Evolutionary conservation across 2,329 filamentous ascomycete genomes (phyloP), one percentile per base, ranked within the genome.

Genomic region (Fusarium sp.): DNA sequence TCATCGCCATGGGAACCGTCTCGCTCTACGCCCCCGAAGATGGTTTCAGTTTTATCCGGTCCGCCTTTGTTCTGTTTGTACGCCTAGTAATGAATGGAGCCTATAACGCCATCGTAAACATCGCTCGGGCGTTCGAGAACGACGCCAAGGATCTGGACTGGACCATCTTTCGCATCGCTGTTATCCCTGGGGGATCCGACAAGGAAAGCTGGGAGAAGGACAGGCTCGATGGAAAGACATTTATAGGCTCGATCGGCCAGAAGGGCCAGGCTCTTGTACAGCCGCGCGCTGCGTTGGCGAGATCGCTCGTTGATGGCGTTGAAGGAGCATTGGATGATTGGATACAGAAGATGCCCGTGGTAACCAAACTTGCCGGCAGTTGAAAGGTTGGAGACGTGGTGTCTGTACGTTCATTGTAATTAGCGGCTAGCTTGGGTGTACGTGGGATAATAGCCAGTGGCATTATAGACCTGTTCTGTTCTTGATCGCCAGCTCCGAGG

Each of bases 1-100:
- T 77, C 33, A 59, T 75, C 14, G 72, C 69, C 6, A 75, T 75
- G 71, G 61, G 70, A 9, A 77, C 75, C 4, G 37, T 73, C 9
- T 73, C 74, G 8, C 58, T 70, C 23, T 51, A 63, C n/a, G 51
- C 56, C 1, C 49, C 61, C 0, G 58, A 70, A n/a, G 74, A 76
- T 38, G 15, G 44, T 1, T 69, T 62, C 36, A 60, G 48, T 7
- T 1, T 61, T 2, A 33, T 67, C 41, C 36, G 36, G 65, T n/a
- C 46, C 55, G 2, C 60, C 25, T 11, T 59, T 7, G 42, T 56
- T 0, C 7, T 48, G 0, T 10, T 71, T 2, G 53, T 72, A 13
- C 39, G 60, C 1, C 11, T 66, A 6, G 8, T 61, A 13, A 51
- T 46, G 6, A 33, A 47, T 1, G 39, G 23, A 7, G 61, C 63